Evolutionary conservation across 2,329 filamentous ascomycete genomes (phyloP).

Genomic region (Arthroderma sp.): DNA sequence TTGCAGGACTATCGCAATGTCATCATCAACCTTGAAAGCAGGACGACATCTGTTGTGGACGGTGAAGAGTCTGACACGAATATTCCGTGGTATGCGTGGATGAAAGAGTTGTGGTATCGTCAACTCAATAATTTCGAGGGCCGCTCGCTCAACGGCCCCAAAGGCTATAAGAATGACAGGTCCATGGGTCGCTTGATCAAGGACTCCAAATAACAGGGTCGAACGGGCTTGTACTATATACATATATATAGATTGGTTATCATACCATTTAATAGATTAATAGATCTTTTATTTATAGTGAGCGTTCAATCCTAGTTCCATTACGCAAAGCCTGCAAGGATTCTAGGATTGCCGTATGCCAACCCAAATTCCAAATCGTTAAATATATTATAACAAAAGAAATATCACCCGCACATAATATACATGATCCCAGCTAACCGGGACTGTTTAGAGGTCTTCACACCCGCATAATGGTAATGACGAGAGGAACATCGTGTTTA

Average conservation of each 20-base stretch:
- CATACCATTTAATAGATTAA: background rate
- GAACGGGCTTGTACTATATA: background rate
- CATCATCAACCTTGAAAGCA: constrained; percentile 57
- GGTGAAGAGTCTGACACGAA: constrained; percentile 46
- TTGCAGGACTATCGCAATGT: constrained; percentile 68
- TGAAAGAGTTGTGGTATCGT: background rate
- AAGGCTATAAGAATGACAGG: background rate
- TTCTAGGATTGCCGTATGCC: background rate
- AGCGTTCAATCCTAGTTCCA: background rate
- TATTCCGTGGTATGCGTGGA: constrained; percentile 49
- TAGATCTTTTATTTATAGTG: background rate
- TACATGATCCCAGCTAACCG: background rate
- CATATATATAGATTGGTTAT: background rate
- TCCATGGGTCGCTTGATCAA: background rate
- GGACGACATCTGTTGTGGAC: constrained; percentile 50
- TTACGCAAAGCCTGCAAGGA: background rate
- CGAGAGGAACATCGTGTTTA: background rate
- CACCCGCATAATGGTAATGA: background rate
- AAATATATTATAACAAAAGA: constrained; percentile 4
- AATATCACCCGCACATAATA: background rate
- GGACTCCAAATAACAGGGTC: background rate
- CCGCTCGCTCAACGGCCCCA: background rate
- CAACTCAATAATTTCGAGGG: background rate
- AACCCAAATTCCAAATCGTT: background rate
- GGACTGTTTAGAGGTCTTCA: background rate